Evolutionary conservation across 2,329 filamentous ascomycete species (phyloP).

Genomic region (Diaporthe helianthi): DNA sequence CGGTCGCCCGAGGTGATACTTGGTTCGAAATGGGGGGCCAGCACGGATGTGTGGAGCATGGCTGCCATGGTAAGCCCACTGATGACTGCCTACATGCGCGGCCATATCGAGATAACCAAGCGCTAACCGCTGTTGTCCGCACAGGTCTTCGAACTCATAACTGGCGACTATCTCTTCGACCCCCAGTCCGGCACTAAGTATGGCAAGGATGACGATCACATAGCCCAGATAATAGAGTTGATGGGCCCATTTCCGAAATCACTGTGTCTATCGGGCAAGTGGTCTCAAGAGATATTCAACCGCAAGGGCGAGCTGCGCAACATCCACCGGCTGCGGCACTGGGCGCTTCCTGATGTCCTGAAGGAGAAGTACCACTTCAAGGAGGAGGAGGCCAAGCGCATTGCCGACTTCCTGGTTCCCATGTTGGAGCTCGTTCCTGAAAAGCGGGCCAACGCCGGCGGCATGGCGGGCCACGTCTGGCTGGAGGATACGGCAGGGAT

Average conservation of each 20-base stretch:
- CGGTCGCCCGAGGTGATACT: conserved; percentile 96
- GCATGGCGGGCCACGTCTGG: conserved; percentile 88
- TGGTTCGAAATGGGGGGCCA: conserved; percentile 98
- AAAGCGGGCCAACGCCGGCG: conserved; percentile 90
- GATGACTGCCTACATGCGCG: not conserved
- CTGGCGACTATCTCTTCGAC: conserved; percentile 97
- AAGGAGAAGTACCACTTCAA: conserved; percentile 97
- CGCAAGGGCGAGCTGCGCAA: conserved; percentile 96
- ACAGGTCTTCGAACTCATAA: conserved; percentile 96
- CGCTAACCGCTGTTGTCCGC: not conserved
- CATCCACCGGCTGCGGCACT: conserved; percentile 94
- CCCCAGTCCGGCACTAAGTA: conserved; percentile 99
- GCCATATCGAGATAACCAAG: not conserved
- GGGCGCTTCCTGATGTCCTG: conserved; percentile 91
- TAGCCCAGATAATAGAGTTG: conserved; percentile 97
- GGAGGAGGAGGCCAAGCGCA: conserved; percentile 77
- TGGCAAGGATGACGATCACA: conserved; percentile 98
- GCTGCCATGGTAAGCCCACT: conserved; percentile 82
- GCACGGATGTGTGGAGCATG: conserved; percentile 99
- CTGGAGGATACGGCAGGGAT: conserved; percentile 87
- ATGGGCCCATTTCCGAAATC: conserved; percentile 93
- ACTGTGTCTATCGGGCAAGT: conserved; percentile 90
- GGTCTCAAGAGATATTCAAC: conserved; percentile 99
- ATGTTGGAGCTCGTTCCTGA: conserved; percentile 92
- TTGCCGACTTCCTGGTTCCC: conserved; percentile 83